phyloP scores from a whole-genome alignment of 2,329 filamentous ascomycete species.

The Coniochaeta pulveracea region DNA sequence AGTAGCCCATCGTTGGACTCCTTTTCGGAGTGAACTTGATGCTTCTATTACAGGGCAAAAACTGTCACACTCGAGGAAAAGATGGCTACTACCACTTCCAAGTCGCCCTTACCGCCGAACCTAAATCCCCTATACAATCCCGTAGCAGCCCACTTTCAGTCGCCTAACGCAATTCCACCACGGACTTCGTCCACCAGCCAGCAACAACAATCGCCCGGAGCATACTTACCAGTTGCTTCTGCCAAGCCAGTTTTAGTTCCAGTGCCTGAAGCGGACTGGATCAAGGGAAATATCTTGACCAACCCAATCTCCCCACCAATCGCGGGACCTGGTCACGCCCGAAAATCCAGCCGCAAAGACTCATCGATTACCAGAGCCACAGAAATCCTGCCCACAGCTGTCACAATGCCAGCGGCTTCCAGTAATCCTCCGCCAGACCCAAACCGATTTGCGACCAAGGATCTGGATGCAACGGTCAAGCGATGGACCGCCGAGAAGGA shows the following conservation, averaged over 20 bases:
- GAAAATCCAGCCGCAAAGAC: conserved; percentile 15
- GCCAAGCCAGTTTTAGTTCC: conserved; percentile 34
- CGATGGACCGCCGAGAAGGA: conserved; percentile 67
- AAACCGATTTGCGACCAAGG: conserved; percentile 39
- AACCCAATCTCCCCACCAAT: conserved; percentile 9
- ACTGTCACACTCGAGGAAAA: too few relatives aligned
- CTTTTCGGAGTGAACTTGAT: too few relatives aligned
- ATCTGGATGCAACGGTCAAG: conserved; percentile 38
- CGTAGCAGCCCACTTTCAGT: conserved; percentile 22
- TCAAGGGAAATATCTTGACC: conserved; percentile 28
- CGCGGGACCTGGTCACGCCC: conserved; percentile 5
- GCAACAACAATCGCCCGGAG: conserved; percentile 7
- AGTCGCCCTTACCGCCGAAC: too few relatives aligned
- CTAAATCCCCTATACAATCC: too few relatives aligned
- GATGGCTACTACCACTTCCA: too few relatives aligned
- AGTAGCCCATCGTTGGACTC: too few relatives aligned
- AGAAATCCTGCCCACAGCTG: conserved; percentile 17
- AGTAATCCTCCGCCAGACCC: conserved; percentile 31
- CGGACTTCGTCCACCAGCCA: conserved; percentile 58
- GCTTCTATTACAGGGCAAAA: too few relatives aligned
- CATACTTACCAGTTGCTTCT: conserved; percentile 15
- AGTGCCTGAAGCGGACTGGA: conserved; percentile 52
- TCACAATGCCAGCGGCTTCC: conserved; percentile 19
- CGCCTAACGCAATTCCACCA: conserved; percentile 60
- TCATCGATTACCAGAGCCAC: conserved; percentile 13